Evolutionary conservation across 495 filamentous ascomycete genomes (phyloP), one percentile per base, ranked within the genome.

Genomic region (Neurospora sp.): DNA sequence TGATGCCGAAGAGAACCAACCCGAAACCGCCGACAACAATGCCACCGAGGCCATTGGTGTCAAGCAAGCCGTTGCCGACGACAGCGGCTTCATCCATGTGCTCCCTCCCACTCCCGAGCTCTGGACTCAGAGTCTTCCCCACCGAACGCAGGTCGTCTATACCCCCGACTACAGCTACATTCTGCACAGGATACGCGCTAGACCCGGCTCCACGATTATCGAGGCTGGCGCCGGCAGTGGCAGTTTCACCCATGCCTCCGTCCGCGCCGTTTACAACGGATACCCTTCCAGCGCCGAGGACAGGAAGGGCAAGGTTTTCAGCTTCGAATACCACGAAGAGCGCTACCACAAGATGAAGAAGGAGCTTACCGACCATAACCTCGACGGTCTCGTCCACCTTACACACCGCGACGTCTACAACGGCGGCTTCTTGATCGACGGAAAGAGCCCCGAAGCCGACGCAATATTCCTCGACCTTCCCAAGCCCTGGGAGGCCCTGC

Each of bases 121-220:
- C 18, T 99, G 96, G 96, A 99, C 96, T 0, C 82, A 88, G 37
- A 93, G 91, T 44, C 86, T 99, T 44, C 96, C 94, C 3, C 96
- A 99, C 80, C 88, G 96, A 69, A 99, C 96, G 10, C 96, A 99
- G 82, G 95, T 99, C 69, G 96, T 99, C 74, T 99, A 99, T 78
- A 97, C 93, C 2, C 94, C 96, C 11, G 96, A 99, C 81, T 97
- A 97, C 82, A 97, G 94, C 82, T 99, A 96, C 78, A 91, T 99
- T 44, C 87, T 99, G 31, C 93, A 97, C 78, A 87, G 94, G 68
- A 85, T 99, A 69, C 89, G 93, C 16, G 95, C 90, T 3, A 83
- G 92, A 31, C 94, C 96, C 0, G 96, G 96, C 3, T 88, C 86
- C 11, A 87, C 87, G 11, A 78, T 99, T 12, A 96, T 99, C 69